Evolutionary conservation across 1,284 basidiomycete genomes (phyloP), one percentile per base, ranked within the genome.

Genomic region (Takashimella koratensis): DNA sequence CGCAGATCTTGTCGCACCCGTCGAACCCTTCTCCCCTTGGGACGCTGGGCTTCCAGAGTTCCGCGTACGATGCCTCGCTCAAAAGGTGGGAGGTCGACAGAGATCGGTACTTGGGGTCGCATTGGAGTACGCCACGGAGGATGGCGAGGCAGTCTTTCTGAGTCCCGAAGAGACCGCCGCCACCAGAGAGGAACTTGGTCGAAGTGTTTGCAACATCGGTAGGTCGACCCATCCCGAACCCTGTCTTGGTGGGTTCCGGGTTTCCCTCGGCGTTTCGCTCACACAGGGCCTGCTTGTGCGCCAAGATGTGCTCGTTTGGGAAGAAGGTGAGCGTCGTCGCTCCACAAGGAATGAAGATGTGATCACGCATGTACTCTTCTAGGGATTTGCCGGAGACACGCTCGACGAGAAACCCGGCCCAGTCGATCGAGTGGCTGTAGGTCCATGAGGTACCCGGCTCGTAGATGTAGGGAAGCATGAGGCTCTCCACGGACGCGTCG

Each of bases 371-470:
- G 49, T 66, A 70, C 1, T 63, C 64, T 44, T 70, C 69, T 5
- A 75, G 62, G 1, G 48, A 50, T 20, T 53, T 30, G 2, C 68
- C 69, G 1, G 60, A 63, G 20, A 65, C 53, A 21, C 74, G 65
- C 41, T 62, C 59, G 42, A 76, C 62, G 46, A 69, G 22, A 47
- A 61, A 40, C 2, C 66, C 74, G 26, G 65, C 62, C 68, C 66
- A 74, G 51, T 77, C 76, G 26, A 73, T 70, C 0, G 68, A 67
- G 39, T 58, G 56, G 6, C 52, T 51, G 59, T 73, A 73, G 25
- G 19, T 22, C 53, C 56, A 74, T 4, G 48, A 47, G 2, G 59
- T 63, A 2, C 69, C 70, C 5, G 70, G 72, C 43, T 71, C 64
- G 49, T 59, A 72, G 13, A 66, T 39, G n/a, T 60, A 56, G 3